Base-by-base conservation (phyloP, 1,139 yeast species). In the Pichia sp. region DNA sequence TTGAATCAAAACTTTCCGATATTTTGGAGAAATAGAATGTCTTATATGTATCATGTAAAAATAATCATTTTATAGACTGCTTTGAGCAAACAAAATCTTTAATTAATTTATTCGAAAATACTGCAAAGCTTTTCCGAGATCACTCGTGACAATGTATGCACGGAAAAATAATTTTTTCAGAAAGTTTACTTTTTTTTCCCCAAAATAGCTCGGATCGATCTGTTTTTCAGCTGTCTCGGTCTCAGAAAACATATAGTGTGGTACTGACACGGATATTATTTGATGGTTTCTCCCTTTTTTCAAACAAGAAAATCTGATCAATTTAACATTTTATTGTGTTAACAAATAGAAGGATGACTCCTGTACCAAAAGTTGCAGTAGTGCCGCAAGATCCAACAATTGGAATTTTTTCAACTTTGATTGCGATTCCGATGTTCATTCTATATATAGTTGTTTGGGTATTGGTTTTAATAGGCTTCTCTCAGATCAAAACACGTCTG, bases 381-480 rank as follows among this genome's bases (percentile, higher is more conserved):
- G 30, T 26, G 18, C 30, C 30, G 4, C 8, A 5, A 6, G 6
- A 14, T 5, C 15, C 14, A 7, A 10, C 10, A 14, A 18, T 10
- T 5, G 10, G 12, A 7, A 30, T 7, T 10, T 4, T 30, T 4
- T 11, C 21, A 10, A 30, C n/a, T 8, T 18, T 30, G 15, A 12
- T 30, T 18, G 12, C 31, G 5, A 17, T 38, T 4, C 46, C 50
- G 3, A 31, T 46, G 6, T 34, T 47, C 1, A 35, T 49, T 8
- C 31, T 50, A 5, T 50, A 49, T 20, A 5, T 63, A 5, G 68
- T 67, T 15, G 72, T 77, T 11, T 38, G 72, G 5, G 38, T 52
- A 5, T 63, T 71, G 9, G 78, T 78, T 2, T 60, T 58, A 43
- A 53, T 56, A 34, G 84, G 84, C 11, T 71, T 74, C 48, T 45